Base-by-base conservation (phyloP, 106 monocot species). In the Vanilla planifolia region DNA sequence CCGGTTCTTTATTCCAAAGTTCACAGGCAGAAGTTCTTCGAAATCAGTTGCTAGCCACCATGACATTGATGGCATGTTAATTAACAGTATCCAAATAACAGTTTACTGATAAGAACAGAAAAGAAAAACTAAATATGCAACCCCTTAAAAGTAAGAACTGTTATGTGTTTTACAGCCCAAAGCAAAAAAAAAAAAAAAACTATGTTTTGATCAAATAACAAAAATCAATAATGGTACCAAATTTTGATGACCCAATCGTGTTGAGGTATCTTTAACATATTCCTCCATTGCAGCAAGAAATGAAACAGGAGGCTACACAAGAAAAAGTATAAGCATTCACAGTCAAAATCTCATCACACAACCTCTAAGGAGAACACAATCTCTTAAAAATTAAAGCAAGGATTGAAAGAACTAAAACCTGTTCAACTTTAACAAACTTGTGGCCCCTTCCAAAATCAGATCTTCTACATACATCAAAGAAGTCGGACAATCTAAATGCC, bases 251-350 rank as follows among this genome's bases (percentile, higher is more conserved):
- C 40, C 16, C 39, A 40, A 40, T 40, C 13, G 39, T 40, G 39
- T 66, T 27, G 74, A 59, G 22, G 62, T 50, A 44, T 71, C 74
- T 56, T 78, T 78, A 45, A 78, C 73, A 65, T 71, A 83, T 43
- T 78, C 83, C 67, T 83, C 78, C 83, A 78, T 84, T 25, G 75
- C 71, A 9, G 35, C 15, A 41, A 72, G 36, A 52, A 84, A 78
- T 60, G 75, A 78, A 68, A 59, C 64, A 46, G 71, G 75, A 14
- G 74, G 78, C 83, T 84, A 75, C 55, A 62, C 22, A 43, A n/a
- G 29, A 28, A 47, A 19, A 50, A 60, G 9, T 23, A 51, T 33
- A 36, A 43, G 27, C 33, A 9, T 22, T 43, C 43, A 32, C 3
- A 57, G 44, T 30, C 20, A 41, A 37, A 55, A 13, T 40, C 22